A percentile compares a stretch with the other conserved stretches of the same genome.
Conservation (phyloP, 2,329 filamentous ascomycete genomes). For the Trichothecium sympodiale region DNA sequence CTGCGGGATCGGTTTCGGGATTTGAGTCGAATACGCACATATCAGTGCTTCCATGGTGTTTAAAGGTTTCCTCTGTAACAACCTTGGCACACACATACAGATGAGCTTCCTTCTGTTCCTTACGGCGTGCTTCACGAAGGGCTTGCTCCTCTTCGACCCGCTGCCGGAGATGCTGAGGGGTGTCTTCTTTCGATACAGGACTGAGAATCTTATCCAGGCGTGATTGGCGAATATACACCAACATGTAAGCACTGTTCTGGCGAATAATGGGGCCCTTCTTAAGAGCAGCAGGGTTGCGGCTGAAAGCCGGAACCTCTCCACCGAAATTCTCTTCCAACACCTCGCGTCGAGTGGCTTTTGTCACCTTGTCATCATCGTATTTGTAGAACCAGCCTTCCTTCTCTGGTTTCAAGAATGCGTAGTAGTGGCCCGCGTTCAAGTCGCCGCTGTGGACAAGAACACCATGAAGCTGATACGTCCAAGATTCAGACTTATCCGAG, state of each 20-base stretch:
- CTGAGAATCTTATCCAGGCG: conserved; percentile 74
- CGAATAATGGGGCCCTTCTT: conserved; percentile 50
- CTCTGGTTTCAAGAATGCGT: conserved; percentile 87
- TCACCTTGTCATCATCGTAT: conserved; percentile 95
- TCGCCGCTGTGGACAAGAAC: conserved; percentile 95
- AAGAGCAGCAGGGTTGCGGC: conserved; percentile 34
- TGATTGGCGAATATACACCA: conserved; percentile 90
- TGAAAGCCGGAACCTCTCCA: conserved; percentile 59
- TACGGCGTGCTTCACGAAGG: conserved; percentile 62
- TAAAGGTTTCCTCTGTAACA: conserved; percentile 73
- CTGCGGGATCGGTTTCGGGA: conserved; percentile 55
- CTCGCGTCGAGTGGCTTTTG: conserved; percentile 82
- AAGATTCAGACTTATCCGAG: conserved; percentile 79
- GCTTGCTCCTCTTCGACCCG: conserved; percentile 75
- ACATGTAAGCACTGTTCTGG: conserved; percentile 88
- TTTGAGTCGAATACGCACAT: conserved; percentile 57
- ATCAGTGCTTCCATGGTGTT: conserved; percentile 73
- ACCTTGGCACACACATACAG: conserved; percentile 80
- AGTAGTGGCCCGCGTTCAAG: conserved; percentile 95
- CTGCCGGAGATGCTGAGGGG: conserved; percentile 68
- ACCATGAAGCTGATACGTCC: conserved; percentile 86
- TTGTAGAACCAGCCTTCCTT: conserved; percentile 94
- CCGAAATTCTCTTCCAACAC: conserved; percentile 96
- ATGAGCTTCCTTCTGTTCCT: conserved; percentile 89
- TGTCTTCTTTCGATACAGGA: conserved; percentile 64